A percentile compares a stretch with the other conserved stretches of the same genome.
phyloP scores from a whole-genome alignment of 305 asterid genomes.

The Fraxinus dipetala region DNA sequence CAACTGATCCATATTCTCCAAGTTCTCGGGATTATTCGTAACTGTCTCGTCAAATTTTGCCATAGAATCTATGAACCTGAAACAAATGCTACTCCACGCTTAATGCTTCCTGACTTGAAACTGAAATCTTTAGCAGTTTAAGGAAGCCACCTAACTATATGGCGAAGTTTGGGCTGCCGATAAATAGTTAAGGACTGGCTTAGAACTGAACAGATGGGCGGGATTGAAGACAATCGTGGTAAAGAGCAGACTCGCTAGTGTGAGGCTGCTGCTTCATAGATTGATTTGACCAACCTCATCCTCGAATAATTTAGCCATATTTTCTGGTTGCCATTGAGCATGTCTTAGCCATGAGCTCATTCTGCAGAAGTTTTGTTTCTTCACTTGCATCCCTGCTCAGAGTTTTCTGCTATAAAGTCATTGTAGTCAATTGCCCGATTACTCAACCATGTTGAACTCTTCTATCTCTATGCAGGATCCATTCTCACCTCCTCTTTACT shows the following conservation, averaged over 20 bases:
- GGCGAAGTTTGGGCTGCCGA: neutral
- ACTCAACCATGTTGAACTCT: neutral
- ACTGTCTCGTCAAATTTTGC: neutral
- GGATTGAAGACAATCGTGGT: neutral
- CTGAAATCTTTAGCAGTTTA: neutral
- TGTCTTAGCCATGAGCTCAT: neutral
- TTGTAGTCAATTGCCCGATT: neutral
- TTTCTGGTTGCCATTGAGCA: neutral
- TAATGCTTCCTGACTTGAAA: neutral
- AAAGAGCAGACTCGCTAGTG: neutral
- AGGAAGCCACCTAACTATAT: neutral
- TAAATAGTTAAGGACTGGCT: neutral
- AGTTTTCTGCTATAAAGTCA: neutral
- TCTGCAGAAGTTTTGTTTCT: neutral
- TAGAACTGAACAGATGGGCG: neutral
- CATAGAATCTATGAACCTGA: neutral
- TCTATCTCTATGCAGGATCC: neutral
- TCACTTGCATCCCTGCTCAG: neutral
- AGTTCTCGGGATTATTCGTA: neutral
- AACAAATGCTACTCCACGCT: neutral
- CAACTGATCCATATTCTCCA: neutral
- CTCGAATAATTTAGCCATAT: neutral
- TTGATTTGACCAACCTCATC: neutral
- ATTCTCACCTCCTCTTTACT: neutral
- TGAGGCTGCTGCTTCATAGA: neutral